phyloP scores from a whole-genome alignment of 2,329 filamentous ascomycete genomes.

The Paraphaeosphaeria minitans region DNA sequence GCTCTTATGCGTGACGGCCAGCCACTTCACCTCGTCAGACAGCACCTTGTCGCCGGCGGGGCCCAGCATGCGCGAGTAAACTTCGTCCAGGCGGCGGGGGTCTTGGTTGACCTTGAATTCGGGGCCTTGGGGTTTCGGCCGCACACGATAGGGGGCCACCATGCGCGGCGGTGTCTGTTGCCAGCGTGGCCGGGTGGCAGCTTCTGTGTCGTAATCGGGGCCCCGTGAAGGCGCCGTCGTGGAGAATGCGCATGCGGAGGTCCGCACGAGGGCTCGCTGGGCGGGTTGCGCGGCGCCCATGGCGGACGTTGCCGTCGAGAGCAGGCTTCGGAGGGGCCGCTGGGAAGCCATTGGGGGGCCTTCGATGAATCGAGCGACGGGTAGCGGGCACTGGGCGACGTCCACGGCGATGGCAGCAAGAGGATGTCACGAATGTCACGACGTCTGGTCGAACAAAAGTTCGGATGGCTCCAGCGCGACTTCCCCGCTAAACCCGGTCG shows the following conservation, averaged over 20 bases:
- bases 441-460: slow-evolving; percentile 23
- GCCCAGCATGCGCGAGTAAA: slow-evolving; percentile 79
- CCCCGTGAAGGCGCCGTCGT: slow-evolving; percentile 28
- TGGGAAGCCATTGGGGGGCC: slow-evolving; percentile 55
- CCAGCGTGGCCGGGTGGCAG: slow-evolving; percentile 53
- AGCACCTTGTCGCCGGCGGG: slow-evolving; percentile 73
- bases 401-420: neutral
- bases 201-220: slow-evolving; percentile 40
- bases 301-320: slow-evolving; percentile 32
- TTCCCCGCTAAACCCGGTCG: slow-evolving; percentile 21
- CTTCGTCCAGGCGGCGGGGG: slow-evolving; percentile 73
- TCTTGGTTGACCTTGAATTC: slow-evolving; percentile 76
- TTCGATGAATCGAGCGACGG: slow-evolving; percentile 19
- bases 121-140: slow-evolving; percentile 61
- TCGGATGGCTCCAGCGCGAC: slow-evolving; percentile 26
- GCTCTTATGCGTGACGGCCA: slow-evolving; percentile 96
- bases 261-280: slow-evolving; percentile 35
- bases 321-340: slow-evolving; percentile 46
- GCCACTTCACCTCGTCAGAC: slow-evolving; percentile 92
- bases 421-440: neutral
- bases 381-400: slow-evolving; percentile 7
- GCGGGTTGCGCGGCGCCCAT: slow-evolving; percentile 32
- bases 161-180: slow-evolving; percentile 55
- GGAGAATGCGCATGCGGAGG: slow-evolving; percentile 45
- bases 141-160: slow-evolving; percentile 58